Conservation (phyloP, 495 filamentous ascomycete genomes). For the Coniosporium apollinis region DNA sequence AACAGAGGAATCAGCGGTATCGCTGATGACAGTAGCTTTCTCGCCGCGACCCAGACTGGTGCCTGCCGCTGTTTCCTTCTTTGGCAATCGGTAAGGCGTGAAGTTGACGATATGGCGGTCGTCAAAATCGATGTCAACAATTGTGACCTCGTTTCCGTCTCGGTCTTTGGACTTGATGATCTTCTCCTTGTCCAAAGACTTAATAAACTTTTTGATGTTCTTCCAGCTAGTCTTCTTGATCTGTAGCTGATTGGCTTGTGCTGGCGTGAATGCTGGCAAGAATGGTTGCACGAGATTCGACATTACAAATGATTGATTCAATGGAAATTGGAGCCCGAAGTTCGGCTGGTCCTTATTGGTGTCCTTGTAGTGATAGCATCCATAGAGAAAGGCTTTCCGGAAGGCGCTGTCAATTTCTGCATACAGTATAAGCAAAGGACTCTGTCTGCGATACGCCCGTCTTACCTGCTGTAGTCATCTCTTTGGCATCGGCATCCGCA, state of each 20-base stretch:
- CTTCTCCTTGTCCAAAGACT: slow-evolving; percentile 45
- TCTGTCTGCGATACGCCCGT: background rate
- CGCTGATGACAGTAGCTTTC: slow-evolving; percentile 26
- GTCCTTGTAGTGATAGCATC: slow-evolving; percentile 34
- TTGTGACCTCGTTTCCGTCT: slow-evolving; percentile 46
- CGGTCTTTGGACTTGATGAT: slow-evolving; percentile 51
- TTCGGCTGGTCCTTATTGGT: slow-evolving; percentile 35
- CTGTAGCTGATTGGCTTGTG: slow-evolving; percentile 39
- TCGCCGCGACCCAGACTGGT: slow-evolving; percentile 23
- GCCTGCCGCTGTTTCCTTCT: slow-evolving; percentile 29
- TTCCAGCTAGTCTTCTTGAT: slow-evolving; percentile 68
- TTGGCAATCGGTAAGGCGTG: slow-evolving; percentile 45
- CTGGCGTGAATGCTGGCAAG: slow-evolving; percentile 40
- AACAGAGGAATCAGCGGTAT: slow-evolving; percentile 31
- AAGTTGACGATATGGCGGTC: slow-evolving; percentile 38
- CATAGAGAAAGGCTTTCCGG: slow-evolving; percentile 49
- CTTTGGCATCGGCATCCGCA: slow-evolving; percentile 13
- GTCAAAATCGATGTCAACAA: slow-evolving; percentile 50
- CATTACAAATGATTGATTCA: slow-evolving; percentile 48
- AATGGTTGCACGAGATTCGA: slow-evolving; percentile 50
- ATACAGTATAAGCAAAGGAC: slow-evolving; percentile 3
- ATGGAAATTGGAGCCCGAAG: slow-evolving; percentile 41
- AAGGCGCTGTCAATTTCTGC: slow-evolving; percentile 56
- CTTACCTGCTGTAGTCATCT: slow-evolving; percentile 40
- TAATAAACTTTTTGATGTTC: slow-evolving; percentile 59